phyloP scores from a whole-genome alignment of 106 monocot genomes.

The Ottelia alismoides region DNA sequence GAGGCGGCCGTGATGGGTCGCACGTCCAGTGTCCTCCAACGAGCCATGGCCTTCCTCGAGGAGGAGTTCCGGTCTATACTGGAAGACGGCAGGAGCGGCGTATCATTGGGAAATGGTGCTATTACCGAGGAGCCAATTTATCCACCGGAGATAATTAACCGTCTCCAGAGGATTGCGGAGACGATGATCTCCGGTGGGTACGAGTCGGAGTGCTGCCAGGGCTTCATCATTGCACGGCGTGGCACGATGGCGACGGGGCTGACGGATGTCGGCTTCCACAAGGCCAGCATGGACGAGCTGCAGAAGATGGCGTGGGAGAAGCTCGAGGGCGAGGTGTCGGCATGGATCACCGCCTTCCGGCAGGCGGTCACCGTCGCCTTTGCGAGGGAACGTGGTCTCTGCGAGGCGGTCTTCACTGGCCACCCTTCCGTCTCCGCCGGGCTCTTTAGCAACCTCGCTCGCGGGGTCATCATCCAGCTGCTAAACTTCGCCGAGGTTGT shows the following conservation, averaged over 20 bases:
- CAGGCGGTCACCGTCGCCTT: slow-evolving; percentile 18
- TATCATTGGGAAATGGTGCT: background rate
- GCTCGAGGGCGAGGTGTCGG: slow-evolving; percentile 25
- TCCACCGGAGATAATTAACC: slow-evolving; percentile 9
- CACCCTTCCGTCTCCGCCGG: slow-evolving; percentile 7
- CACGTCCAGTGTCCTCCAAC: slow-evolving; percentile 26
- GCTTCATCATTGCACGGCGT: slow-evolving; percentile 27
- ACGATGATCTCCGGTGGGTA: slow-evolving; percentile 44
- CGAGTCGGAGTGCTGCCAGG: slow-evolving; percentile 32
- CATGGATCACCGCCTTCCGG: slow-evolving; percentile 41
- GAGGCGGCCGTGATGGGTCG: slow-evolving; percentile 9
- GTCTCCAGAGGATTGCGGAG: slow-evolving; percentile 17
- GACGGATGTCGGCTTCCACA: slow-evolving; percentile 25
- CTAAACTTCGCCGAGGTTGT: slow-evolving; percentile 59
- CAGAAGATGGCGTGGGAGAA: slow-evolving; percentile 44
- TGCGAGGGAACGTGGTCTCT: slow-evolving; percentile 25
- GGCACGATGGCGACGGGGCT: slow-evolving; percentile 18
- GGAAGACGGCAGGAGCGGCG: slow-evolving; percentile 6
- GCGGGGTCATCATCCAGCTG: slow-evolving; percentile 24
- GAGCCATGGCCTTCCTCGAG: slow-evolving; percentile 57
- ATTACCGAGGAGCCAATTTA: background rate
- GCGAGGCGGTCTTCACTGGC: slow-evolving; percentile 25
- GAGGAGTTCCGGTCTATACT: slow-evolving; percentile 54
- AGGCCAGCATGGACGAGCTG: slow-evolving; percentile 39
- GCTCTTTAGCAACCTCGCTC: slow-evolving; percentile 32